These are phyloP conservation scores for Aspergillus nomiae DNA, from an alignment of 2,329 filamentous ascomycete species.

Conservation along the genomic window DNA sequence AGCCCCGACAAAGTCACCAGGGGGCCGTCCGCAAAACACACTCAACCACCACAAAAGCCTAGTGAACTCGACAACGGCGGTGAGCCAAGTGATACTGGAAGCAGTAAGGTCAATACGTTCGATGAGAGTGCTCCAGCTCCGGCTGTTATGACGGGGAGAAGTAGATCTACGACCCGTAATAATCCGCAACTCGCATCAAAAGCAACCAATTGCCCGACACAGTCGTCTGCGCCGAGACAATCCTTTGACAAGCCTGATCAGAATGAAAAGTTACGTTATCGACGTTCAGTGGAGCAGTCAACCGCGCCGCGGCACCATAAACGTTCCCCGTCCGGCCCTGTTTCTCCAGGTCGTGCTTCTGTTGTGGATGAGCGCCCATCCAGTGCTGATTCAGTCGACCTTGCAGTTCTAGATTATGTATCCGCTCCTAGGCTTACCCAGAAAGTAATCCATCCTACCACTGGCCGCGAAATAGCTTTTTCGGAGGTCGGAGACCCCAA, in stretches of 20 bases:
- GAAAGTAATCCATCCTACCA: slow-evolving; percentile 82
- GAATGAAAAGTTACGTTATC: slow-evolving; percentile 26
- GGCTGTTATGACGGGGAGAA: slow-evolving; percentile 63
- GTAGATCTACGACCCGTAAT: slow-evolving; percentile 33
- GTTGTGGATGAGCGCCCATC: slow-evolving; percentile 70
- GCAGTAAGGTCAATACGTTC: slow-evolving; percentile 9
- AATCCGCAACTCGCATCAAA: slow-evolving; percentile 32
- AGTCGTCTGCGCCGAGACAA: slow-evolving; percentile 26
- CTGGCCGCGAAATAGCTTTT: slow-evolving; percentile 86
- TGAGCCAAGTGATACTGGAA: neutral
- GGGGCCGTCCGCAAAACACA: slow-evolving; percentile 15
- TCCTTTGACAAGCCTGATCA: slow-evolving; percentile 35
- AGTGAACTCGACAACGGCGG: slow-evolving; percentile 3
- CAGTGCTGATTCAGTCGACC: slow-evolving; percentile 84
- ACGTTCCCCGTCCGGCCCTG: slow-evolving; percentile 42
- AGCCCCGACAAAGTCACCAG: slow-evolving; percentile 29
- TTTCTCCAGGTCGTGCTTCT: slow-evolving; percentile 43
- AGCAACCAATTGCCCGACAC: slow-evolving; percentile 27
- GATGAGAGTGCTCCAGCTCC: slow-evolving; percentile 72
- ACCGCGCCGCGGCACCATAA: slow-evolving; percentile 35
- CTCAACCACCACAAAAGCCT: slow-evolving; percentile 16
- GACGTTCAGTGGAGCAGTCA: slow-evolving; percentile 32
- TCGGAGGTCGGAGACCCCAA: slow-evolving; percentile 94
- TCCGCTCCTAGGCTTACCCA: slow-evolving; percentile 82
- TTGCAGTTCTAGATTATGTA: slow-evolving; percentile 83